phyloP scores from a whole-genome alignment of 805 yeast genomes.

The Nakazawaea ishiwadae region DNA sequence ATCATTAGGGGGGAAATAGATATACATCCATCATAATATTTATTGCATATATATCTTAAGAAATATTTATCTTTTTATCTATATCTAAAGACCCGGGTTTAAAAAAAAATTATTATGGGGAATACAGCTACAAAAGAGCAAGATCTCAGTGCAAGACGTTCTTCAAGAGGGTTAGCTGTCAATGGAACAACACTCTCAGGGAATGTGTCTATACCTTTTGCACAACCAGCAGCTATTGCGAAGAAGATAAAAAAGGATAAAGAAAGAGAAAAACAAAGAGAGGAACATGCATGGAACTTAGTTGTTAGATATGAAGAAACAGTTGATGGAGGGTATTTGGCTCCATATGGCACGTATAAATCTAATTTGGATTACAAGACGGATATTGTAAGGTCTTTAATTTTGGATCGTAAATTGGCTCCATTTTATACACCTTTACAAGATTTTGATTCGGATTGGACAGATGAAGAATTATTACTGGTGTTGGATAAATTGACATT shows the following conservation, averaged over 20 bases:
- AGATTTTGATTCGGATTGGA: constrained; percentile 70
- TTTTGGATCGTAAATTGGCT: constrained; percentile 67
- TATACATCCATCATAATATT: too few relatives aligned
- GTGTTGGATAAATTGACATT: constrained; percentile 46
- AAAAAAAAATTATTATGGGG: constrained; percentile 37
- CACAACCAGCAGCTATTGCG: constrained; percentile 16
- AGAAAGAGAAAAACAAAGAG: constrained; percentile 51
- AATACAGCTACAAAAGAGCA: constrained; percentile 43
- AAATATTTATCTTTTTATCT: too few relatives aligned
- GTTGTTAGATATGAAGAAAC: constrained; percentile 59
- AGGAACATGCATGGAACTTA: constrained; percentile 49
- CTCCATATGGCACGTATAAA: constrained; percentile 86
- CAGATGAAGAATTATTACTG: constrained; percentile 59
- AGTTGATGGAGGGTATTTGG: constrained; percentile 92
- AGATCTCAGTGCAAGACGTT: constrained; percentile 5
- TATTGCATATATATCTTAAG: too few relatives aligned
- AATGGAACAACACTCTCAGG: not conserved
- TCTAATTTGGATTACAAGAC: constrained; percentile 72
- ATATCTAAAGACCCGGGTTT: too few relatives aligned
- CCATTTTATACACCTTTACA: constrained; percentile 91
- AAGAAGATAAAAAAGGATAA: constrained; percentile 37
- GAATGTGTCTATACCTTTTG: constrained; percentile 13
- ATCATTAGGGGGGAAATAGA: too few relatives aligned
- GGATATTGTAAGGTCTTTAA: constrained; percentile 64
- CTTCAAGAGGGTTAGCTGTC: constrained; percentile 13